Percentiles rank a stretch among this genome's conserved stretches.
These are phyloP conservation scores for Pichia heedii DNA, from an alignment of 805 yeast genomes.

Conservation along the genomic window DNA sequence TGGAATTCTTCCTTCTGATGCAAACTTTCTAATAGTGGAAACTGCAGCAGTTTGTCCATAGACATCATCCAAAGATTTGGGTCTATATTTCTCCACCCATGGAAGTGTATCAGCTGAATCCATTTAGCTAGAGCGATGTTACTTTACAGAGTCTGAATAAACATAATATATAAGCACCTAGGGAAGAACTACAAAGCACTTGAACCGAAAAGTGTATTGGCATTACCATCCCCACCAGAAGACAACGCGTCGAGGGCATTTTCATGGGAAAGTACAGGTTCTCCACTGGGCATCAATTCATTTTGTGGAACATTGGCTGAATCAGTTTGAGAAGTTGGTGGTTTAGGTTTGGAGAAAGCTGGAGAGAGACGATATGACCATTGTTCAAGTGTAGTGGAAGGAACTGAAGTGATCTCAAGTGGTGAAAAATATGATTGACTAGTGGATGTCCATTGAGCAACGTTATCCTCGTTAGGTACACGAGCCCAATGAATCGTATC, in stretches of 20 bases:
- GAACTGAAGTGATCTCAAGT: too few species aligned
- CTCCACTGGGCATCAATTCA: too few species aligned
- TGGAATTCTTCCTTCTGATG: constrained; percentile 75
- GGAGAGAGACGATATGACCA: too few species aligned
- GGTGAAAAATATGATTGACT: too few species aligned
- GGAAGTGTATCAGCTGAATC: constrained; percentile 30
- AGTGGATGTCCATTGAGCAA: background rate
- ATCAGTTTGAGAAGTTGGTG: background rate
- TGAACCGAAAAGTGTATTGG: constrained; percentile 6
- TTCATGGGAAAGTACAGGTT: background rate
- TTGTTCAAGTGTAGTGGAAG: too few species aligned
- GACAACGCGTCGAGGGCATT: background rate
- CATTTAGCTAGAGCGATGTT: too few species aligned
- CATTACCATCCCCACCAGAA: background rate
- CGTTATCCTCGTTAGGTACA: background rate
- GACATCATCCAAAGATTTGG: constrained; percentile 72
- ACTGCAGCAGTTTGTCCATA: constrained; percentile 88
- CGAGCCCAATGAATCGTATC: background rate
- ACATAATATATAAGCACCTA: too few species aligned
- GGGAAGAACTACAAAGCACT: background rate
- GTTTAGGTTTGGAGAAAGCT: too few species aligned
- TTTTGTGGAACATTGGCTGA: too few species aligned
- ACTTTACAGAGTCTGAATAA: too few species aligned
- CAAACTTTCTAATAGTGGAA: constrained; percentile 75
- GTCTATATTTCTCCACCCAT: constrained; percentile 96